A percentile compares a stretch with the other conserved stretches of the same genome.
Evolutionary conservation across 371 early-diverging fungal genomes (phyloP).

Genomic region (Rhizopus delemar): DNA sequence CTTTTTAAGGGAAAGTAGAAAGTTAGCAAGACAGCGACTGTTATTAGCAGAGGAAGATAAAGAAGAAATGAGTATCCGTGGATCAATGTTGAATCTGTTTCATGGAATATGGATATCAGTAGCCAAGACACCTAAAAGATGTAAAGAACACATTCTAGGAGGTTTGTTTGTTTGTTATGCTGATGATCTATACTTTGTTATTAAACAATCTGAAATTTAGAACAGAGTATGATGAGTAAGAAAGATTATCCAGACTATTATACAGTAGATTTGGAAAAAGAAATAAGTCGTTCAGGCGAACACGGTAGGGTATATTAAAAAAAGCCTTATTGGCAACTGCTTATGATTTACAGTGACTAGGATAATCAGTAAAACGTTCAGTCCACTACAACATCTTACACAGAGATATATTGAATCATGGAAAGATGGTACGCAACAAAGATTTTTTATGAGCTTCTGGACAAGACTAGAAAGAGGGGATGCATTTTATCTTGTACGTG

Average conservation of each 20-base stretch:
- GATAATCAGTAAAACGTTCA: constrained; percentile 19
- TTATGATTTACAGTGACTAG: constrained; percentile 16
- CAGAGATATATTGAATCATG: constrained; percentile 35
- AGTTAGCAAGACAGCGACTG: constrained; percentile 10
- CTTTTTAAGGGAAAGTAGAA: constrained; percentile 20
- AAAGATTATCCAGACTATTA: constrained; percentile 23
- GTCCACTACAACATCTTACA: constrained; percentile 23
- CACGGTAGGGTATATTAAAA: constrained; percentile 7
- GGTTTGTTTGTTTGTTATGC: background rate
- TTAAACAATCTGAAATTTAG: background rate
- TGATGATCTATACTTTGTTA: background rate
- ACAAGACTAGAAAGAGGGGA: constrained; percentile 37
- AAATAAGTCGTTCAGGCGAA: constrained; percentile 19
- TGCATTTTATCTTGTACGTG: constrained; percentile 39
- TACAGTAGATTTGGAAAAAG: constrained; percentile 24
- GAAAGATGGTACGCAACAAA: constrained; percentile 38
- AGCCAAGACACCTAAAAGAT: constrained; percentile 20
- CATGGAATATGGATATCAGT: constrained; percentile 23
- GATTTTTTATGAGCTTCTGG: constrained; percentile 37
- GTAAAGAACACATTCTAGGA: constrained; percentile 23
- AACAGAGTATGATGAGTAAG: constrained; percentile 5
- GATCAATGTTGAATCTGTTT: constrained; percentile 20
- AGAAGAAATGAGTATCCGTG: background rate
- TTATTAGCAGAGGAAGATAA: background rate
- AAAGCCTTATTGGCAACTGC: no score